Evolutionary conservation across 2,329 filamentous ascomycete species (phyloP), one percentile per base, ranked within the genome.

Genomic region (Cordyceps sp.): DNA sequence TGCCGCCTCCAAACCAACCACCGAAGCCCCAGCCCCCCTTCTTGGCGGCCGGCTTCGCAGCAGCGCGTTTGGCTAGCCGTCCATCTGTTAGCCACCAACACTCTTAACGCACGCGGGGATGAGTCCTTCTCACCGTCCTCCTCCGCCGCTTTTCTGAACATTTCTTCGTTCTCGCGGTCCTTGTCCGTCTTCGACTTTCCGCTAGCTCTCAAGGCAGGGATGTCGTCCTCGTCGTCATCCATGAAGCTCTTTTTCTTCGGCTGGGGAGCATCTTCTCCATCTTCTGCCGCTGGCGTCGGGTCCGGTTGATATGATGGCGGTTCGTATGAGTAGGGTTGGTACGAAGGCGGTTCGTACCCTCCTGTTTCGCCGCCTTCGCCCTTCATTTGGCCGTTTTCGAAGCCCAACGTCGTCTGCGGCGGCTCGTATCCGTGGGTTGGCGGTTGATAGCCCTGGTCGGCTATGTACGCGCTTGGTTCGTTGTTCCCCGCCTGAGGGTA

Each of bases 81-180:
- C 16, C 8, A 6, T 8, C 2, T 36, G 39, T 47, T 42, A 45
- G 42, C 27, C 16, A 18, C 15, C 19, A 16, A 16, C 22, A 17
- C 16, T 23, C 19, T 15, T 9, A 23, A 29, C 35, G 38, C 21
- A 10, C 17, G 15, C 16, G 10, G 4, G 26, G 33, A 32, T 7
- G 23, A 15, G 13, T 12, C 17, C 14, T 29, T 10, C 68, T 65
- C 53, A 75, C 71, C 70, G 56, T 78, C 74, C 54, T 76, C 73
- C 46, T 79, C 85, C 1, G 84, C 88, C 18, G 82, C 83, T 52
- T 78, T 84, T 34, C 75, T 72, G 62, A 94, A 83, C 50, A 84
- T 75, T 45, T 92, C 86, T 35, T 84, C 78, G 30, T 86, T 85
- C 51, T 84, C 79, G 17, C 72, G 68, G 45, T 92, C 82, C 45